phyloP scores from a whole-genome alignment of 2,329 filamentous ascomycete genomes.

The Capronia epimyces region DNA sequence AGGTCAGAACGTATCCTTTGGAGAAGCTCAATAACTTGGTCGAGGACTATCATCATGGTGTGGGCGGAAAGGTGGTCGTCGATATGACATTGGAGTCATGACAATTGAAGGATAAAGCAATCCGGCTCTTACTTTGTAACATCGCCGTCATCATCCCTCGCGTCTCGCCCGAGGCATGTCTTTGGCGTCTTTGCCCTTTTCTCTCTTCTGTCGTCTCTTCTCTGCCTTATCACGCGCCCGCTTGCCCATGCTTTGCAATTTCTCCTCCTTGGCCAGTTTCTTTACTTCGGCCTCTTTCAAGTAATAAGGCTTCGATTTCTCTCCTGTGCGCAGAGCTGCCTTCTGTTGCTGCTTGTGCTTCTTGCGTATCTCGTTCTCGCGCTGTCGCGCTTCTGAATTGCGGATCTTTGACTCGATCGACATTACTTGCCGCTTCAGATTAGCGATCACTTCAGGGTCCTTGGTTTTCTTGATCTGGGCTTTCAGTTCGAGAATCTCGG shows the following conservation, averaged over 20 bases:
- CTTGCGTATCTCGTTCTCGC: conserved; percentile 62
- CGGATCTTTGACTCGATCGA: conserved; percentile 75
- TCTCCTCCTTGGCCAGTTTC: conserved; percentile 72
- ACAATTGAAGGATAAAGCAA: not conserved
- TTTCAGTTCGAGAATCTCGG: conserved; percentile 74
- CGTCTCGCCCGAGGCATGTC: conserved; percentile 50
- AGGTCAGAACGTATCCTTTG: conserved; percentile 23
- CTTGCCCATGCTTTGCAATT: conserved; percentile 77
- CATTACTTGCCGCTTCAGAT: conserved; percentile 65
- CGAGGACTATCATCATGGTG: conserved; percentile 41
- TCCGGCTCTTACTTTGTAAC: not conserved
- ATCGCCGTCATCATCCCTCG: conserved; percentile 14
- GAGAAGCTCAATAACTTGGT: conserved; percentile 28
- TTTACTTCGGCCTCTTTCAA: conserved; percentile 89
- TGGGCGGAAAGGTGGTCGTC: conserved; percentile 44
- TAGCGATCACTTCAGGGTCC: conserved; percentile 59
- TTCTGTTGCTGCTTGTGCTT: conserved; percentile 79
- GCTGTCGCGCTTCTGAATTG: conserved; percentile 63
- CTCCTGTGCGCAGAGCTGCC: conserved; percentile 77
- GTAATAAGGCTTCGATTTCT: conserved; percentile 74
- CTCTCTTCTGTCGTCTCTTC: conserved; percentile 84
- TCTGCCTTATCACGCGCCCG: conserved; percentile 78
- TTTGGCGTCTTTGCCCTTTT: conserved; percentile 77
- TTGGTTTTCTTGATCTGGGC: conserved; percentile 62
- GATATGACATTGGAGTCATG: conserved; percentile 30